phyloP scores from a whole-genome alignment of 73 alveolate species.

The Paramecium pentaurelia region DNA sequence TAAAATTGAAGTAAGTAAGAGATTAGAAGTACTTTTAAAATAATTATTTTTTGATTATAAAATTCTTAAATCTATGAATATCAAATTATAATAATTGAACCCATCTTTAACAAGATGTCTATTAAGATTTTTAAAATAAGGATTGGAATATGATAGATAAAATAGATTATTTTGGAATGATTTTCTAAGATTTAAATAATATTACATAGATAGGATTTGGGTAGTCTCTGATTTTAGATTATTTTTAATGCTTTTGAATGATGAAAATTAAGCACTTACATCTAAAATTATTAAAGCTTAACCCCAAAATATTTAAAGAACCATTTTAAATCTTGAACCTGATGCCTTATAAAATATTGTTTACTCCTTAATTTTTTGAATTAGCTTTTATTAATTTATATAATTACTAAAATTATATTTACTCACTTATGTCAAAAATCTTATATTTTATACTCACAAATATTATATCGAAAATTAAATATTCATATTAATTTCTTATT shows the following conservation, averaged over 20 bases:
- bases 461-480: not conserved
- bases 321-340: not conserved
- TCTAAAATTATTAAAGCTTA: not conserved
- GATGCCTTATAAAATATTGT: not conserved
- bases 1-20: not conserved
- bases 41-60: not conserved
- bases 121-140: not conserved
- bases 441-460: not conserved
- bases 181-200: not conserved
- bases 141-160: not conserved
- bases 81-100: not conserved
- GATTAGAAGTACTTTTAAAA: not conserved
- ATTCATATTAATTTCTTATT: not conserved
- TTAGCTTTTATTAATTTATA: not conserved
- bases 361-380: constrained; percentile 15
- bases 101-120: not conserved
- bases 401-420: not conserved
- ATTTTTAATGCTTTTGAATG: not conserved
- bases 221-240: not conserved
- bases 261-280: not conserved
- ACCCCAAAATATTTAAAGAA: not conserved
- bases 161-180: constrained; percentile 16
- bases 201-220: not conserved
- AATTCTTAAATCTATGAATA: not conserved
- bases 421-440: not conserved